These are phyloP conservation scores for Corniculantispora saksenae DNA, from an alignment of 2,329 filamentous ascomycete genomes.

Conservation along the genomic window DNA sequence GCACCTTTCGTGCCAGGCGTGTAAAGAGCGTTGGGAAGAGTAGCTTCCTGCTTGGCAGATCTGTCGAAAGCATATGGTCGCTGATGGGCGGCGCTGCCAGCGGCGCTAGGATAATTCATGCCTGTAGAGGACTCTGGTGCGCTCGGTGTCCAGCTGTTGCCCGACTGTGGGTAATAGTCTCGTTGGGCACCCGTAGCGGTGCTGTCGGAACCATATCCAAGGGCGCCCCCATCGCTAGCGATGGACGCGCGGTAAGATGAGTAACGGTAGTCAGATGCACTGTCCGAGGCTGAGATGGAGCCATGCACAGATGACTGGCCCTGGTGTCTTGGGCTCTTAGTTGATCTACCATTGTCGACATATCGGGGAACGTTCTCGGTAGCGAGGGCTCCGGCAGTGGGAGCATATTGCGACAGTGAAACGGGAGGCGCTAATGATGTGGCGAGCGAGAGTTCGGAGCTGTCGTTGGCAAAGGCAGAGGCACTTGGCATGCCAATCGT, in stretches of 20 bases:
- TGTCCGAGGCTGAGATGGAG: constrained; percentile 51
- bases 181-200: constrained; percentile 25
- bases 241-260: constrained; percentile 42
- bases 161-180: constrained; percentile 57
- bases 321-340: constrained; percentile 57
- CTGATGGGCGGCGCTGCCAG: constrained; percentile 30
- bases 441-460: constrained; percentile 55
- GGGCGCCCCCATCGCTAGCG: constrained; percentile 35
- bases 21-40: constrained; percentile 40
- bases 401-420: constrained; percentile 39
- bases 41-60: constrained; percentile 35
- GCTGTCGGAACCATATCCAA: constrained; percentile 33
- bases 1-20: constrained; percentile 42
- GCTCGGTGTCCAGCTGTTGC: constrained; percentile 52
- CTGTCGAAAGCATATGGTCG: constrained; percentile 53
- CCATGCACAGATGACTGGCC: constrained; percentile 56
- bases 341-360: constrained; percentile 56
- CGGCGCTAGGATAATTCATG: constrained; percentile 43
- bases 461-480: constrained; percentile 48
- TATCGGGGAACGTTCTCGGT: constrained; percentile 56
- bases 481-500: constrained; percentile 54
- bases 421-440: constrained; percentile 55
- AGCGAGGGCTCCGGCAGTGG: constrained; percentile 28
- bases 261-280: constrained; percentile 58
- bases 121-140: constrained; percentile 48